Evolutionary conservation across 2,329 filamentous ascomycete species (phyloP), one percentile per base, ranked within the genome.

Genomic region (Teratosphaeria nubilosa): DNA sequence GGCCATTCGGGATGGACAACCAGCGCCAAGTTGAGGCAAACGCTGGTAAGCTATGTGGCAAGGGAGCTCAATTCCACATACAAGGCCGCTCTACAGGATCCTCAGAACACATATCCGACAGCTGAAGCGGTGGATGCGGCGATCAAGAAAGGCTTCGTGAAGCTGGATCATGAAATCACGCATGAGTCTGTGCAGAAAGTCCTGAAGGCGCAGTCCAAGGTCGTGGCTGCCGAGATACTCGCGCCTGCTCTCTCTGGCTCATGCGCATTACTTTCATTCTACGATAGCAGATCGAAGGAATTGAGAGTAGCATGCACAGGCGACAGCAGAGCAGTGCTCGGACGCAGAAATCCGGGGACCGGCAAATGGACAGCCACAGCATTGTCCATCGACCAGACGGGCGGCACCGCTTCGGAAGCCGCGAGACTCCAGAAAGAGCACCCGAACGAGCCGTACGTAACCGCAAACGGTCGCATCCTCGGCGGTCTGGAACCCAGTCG

Each of bases 1-100:
- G 94, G 94, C 0, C 94, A 99, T 74, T 95, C 90, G 52, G 94
- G 94, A 65, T 99, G 94, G 94, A 96, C 94, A 4, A 99, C 94
- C 6, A 97, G 94, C 45, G 94, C 94, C 22, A 97, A 96, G 70
- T 79, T 99, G 59, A 88, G 94, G 59, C 91, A 99, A 74, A 87
- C 88, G 14, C 81, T 99, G 58, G 96, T 99, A 66, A 90, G 83
- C 63, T 96, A 89, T 69, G 94, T 99, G 53, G 92, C 91, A 30
- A 85, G 91, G 56, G 94, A 99, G 75, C 82, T 99, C 51, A 96
- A 96, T 73, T 80, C 83, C 11, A 96, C 92, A 1, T 97, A 96
- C 78, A 91, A 91, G 70, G 82, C 87, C 22, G 85, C 87, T 4
- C 74, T 82, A 20, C 73, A 79, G 45, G 79, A 85, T 65, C 77